Evolutionary conservation across 306 rosid genomes (phyloP), one percentile per base, ranked within the genome.

Genomic region (Prunus mongolica): DNA sequence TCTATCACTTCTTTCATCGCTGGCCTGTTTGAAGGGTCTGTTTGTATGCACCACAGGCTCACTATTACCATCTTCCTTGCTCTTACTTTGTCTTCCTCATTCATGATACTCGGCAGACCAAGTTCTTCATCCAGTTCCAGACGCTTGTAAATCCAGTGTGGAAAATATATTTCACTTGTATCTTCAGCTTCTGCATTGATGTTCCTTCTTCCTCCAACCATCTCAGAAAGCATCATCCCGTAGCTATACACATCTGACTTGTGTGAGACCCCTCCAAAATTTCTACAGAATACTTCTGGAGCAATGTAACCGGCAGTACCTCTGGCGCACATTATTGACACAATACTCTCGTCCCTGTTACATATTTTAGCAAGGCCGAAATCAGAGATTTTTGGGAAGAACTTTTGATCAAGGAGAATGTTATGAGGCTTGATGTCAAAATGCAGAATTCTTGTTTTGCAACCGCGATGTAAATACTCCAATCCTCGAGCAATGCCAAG

Each of bases 381-480:
- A 61, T 87, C 90, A 0, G 88, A 55, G 49, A 87, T 69, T 61
- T 84, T 84, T 1, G 85, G 86, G 0, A 19, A 14, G 8, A 87
- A 87, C 0, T 58, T 20, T 14, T 45, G 38, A 14, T 68, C 52
- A 10, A 77, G 80, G 57, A 77, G 80, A 77, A 32, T 32, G 41
- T 34, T 34, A 87, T 87, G 89, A 65, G 89, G 85, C 49, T 87
- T 84, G 50, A 84, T 84, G 30, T 83, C 90, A 3, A 84, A 84
- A 77, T 87, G 90, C 14, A 82, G 61, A 25, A 87, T 87, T 75
- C 79, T 71, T 19, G 85, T 80, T 44, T 82, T 84, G 56, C 86
- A 87, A 4, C 88, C 85, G 0, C 62, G 68, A 0, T 87, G 85
- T 45, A 87, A 52, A 24, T 84, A 84, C 65, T 84, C 87, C 45